Evolutionary conservation across 345 rosid genomes (phyloP), one percentile per base, ranked within the genome.

Genomic region (Bruguiera parviflora): DNA sequence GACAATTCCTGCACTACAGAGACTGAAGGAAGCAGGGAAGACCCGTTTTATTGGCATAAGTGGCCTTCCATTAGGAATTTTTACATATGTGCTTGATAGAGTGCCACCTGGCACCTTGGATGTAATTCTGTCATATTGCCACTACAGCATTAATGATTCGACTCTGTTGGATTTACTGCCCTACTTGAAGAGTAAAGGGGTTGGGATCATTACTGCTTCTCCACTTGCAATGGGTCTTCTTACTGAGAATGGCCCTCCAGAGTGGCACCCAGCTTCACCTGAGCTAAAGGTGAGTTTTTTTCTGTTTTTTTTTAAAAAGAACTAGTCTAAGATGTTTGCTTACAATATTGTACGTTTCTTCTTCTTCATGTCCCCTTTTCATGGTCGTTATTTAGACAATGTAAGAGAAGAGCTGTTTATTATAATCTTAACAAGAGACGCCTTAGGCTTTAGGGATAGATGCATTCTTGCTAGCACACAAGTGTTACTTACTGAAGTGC

Each of bases 221-320:
- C 99, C 98, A 2, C 88, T 95, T 58, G 77, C 98, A 22, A 92
- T 92, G 99, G 94, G 96, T 68, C 92, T 92, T 13, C 91, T 90
- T 21, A 92, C 97, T 0, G 96, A 88, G 64, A 83, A 78, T 64
- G 99, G 99, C 63, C 92, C 94, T 28, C 99, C 99, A 20, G 96
- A 88, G 63, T 92, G 99, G 96, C 99, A 95, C 74, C 99, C 99
- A 20, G 97, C 97, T 65, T 79, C 96, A 15, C 77, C 84, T 33
- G 96, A 95, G 68, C 81, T 95, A 64, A 92, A 90, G 91, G 98
- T 88, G 33, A 59, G 76, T 27, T 21, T 69, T 25, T 58, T 72
- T 49, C 39, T 72, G n/a, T 46, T 46, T 60, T 37, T 37, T 8
- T 8, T 6, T 6, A 6, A 6, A 6, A 43, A 3, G 5, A 0